These are phyloP conservation scores for Smallanthus sonchifolius DNA, from an alignment of 129 eudicot species.

Conservation along the genomic window DNA sequence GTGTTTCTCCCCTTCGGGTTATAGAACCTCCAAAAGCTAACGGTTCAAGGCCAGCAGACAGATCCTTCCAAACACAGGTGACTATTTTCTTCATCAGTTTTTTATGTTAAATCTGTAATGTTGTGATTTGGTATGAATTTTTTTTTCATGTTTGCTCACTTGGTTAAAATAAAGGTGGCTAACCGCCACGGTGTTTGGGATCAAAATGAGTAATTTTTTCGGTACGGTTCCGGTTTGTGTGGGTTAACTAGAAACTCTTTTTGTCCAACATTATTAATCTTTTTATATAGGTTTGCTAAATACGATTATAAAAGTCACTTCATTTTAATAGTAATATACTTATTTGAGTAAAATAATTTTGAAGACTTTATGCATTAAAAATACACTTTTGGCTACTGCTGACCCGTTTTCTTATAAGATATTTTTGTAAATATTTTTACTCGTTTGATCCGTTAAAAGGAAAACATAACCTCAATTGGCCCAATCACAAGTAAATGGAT, in stretches of 20 bases:
- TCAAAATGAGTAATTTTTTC: background rate
- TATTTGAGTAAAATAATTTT: background rate
- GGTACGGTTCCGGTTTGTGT: background rate
- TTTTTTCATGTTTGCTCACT: background rate
- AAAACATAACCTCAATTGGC: background rate
- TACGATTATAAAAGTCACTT: background rate
- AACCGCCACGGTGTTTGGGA: no score
- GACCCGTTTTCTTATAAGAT: background rate
- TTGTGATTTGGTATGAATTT: background rate
- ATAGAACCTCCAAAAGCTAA: constrained; percentile 79
- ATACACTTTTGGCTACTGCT: background rate
- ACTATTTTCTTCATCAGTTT: background rate
- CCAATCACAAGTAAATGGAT: background rate
- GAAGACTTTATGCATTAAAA: background rate
- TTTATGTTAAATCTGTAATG: background rate
- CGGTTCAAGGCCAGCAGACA: constrained; percentile 56
- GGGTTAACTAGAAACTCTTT: background rate
- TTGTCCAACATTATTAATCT: background rate
- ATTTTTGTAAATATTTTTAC: background rate
- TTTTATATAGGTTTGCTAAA: background rate
- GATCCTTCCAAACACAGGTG: constrained; percentile 55
- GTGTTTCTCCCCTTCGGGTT: constrained; percentile 78
- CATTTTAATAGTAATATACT: background rate
- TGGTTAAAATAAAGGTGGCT: background rate
- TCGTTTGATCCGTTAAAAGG: background rate